Base-by-base conservation (phyloP, 139 green algal genomes). In the Tetradesmus lagerheimii region DNA sequence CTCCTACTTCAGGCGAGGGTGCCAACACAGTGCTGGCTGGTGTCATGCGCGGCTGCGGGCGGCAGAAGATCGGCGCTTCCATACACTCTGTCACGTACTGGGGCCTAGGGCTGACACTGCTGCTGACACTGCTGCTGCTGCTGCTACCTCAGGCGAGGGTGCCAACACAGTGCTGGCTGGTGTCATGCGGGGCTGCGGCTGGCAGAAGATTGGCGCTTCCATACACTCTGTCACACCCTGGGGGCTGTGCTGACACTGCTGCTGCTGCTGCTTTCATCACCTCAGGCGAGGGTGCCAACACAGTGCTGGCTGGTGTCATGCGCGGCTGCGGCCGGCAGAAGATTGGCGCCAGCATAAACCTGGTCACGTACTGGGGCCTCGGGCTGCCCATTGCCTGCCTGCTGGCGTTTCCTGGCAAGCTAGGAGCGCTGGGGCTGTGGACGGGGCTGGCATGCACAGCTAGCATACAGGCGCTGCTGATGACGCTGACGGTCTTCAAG, bases 11-110 rank as follows among this genome's bases (percentile, higher is more conserved):
- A 66, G 53, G 53, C 53, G 15, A 66, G 53, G 53, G 53, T 15
- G 53, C 91, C 78, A 95, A 96, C 86, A 94, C 92, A 6, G 93
- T 95, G 50, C 78, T 95, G 14, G 91, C 93, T 8, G 94, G 94
- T 39, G 91, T 96, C 35, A 88, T 96, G 80, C 90, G 93, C 25
- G 94, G 93, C 47, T 94, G 91, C 39, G 93, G 93, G 20, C 87
- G 94, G 3, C 93, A 95, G 81, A 92, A 93, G 87, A 93, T 96
- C 27, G 94, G 93, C 20, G 92, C 93, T 25, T 91, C 82, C 11
- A 92, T 96, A 75, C 96, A 96, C 89, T 79, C 96, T n/a, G 81
- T 91, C 57, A 93, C 92, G 77, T 96, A 96, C 88, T 97, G 93
- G 93, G 91, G 88, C 39, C 37, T 95, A 89, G 8, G n/a, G 12